Evolutionary conservation across 768 basidiomycete species (phyloP), one percentile per base, ranked within the genome.

Genomic region (Artomyces pyxidatus): DNA sequence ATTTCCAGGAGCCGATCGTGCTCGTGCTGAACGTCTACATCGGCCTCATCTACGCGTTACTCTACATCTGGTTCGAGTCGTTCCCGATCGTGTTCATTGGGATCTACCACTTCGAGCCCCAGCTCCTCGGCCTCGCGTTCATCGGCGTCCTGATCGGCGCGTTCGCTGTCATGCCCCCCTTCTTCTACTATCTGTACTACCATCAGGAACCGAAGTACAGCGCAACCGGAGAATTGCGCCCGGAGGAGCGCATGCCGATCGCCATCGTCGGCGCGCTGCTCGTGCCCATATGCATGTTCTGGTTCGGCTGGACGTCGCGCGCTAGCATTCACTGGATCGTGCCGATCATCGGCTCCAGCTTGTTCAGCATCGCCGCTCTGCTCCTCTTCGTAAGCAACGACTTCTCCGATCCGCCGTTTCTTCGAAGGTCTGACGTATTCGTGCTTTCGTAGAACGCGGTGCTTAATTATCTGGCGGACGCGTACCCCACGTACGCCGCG

Each of bases 301-400:
- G 61, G 47, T 67, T 67, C 51, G 64, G 64, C 35, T 63, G 60
- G 51, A 57, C 63, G 12, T 56, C 60, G 27, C 53, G 48, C 7
- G 47, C 58, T 17, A 55, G 51, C 42, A 51, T 67, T 0, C 64
- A 61, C 42, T 65, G 65, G 65, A 67, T 67, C 32, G 62, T 59
- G 4, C 63, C 65, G 25, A 47, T 62, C 45, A 59, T 67, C 50
- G 64, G 61, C 32, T 60, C 63, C 19, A 54, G 59, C 14, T 53
- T 65, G 25, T 65, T 63, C 51, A 48, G 58, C 30, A 55, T 59
- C 11, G 61, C 63, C 26, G 55, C 63, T 32, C 65, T 60, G 55
- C 58, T 64, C 37, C 57, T 57, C 48, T 67, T 67, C 42, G 42
- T 43, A n/a, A 25, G 42, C 28, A 59, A 64, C 64, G 46, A 59